These are phyloP conservation scores for Solanum bukasovii DNA, from an alignment of 257 asterid species.

Conservation along the genomic window DNA sequence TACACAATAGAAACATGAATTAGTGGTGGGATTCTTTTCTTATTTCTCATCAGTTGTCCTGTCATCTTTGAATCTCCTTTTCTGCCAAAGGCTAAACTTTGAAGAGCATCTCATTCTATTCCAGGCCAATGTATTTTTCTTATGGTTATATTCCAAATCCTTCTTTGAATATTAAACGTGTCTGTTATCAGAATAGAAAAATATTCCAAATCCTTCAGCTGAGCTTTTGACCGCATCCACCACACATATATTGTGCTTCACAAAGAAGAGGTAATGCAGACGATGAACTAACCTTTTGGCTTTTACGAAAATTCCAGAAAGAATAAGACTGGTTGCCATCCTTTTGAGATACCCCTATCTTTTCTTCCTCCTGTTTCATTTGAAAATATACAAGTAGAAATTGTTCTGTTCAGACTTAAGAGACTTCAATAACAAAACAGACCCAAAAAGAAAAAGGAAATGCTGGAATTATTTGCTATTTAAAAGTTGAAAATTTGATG, in stretches of 20 bases:
- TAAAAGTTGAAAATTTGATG: neutral
- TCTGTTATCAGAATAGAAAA: neutral
- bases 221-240: neutral
- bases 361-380: neutral
- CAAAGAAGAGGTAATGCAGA: neutral
- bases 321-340: neutral
- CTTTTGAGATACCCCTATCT: neutral
- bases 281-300: neutral
- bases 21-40: neutral
- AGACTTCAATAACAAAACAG: no score
- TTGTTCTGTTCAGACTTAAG: neutral
- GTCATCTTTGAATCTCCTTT: constrained; percentile 4
- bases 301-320: neutral
- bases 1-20: neutral
- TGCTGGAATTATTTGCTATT: neutral
- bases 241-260: neutral
- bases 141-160: neutral
- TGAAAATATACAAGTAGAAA: neutral
- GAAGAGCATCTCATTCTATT: constrained; percentile 8
- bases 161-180: neutral
- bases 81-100: neutral
- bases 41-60: neutral
- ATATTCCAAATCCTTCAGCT: neutral
- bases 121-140: neutral
- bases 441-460: neutral